These are phyloP conservation scores for Ogataea trehaloabstinens DNA, from an alignment of 805 yeast species.

Conservation along the genomic window DNA sequence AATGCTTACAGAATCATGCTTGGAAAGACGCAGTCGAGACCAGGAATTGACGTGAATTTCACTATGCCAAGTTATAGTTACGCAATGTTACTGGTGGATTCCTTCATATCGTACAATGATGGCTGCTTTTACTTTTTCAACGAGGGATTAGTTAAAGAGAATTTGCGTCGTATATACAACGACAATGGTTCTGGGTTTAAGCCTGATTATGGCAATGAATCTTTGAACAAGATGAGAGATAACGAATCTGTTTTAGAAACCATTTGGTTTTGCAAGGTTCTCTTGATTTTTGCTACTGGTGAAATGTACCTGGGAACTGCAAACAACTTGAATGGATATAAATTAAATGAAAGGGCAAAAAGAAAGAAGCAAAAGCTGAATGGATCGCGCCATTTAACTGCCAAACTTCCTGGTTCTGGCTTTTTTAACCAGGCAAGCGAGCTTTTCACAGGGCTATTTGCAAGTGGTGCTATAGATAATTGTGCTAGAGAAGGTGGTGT, in stretches of 20 bases:
- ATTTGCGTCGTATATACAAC: conserved; percentile 60
- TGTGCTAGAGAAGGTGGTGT: conserved; percentile 78
- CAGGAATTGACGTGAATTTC: conserved; percentile 67
- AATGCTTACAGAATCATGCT: conserved; percentile 70
- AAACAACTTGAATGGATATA: conserved; percentile 55
- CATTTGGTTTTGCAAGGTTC: conserved; percentile 76
- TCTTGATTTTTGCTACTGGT: conserved; percentile 73
- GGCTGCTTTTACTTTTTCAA: conserved; percentile 84
- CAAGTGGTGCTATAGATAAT: conserved; percentile 77
- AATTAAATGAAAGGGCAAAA: conserved; percentile 25
- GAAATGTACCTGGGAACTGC: conserved; percentile 82
- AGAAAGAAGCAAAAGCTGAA: conserved; percentile 20
- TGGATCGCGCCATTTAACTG: conserved; percentile 20
- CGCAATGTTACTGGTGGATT: conserved; percentile 71
- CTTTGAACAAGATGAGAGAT: conserved; percentile 28
- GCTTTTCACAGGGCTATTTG: conserved; percentile 70
- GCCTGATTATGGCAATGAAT: conserved; percentile 29
- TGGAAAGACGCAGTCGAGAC: conserved; percentile 65
- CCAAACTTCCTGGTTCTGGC: conserved; percentile 71
- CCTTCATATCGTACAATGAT: conserved; percentile 75
- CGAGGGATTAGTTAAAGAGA: conserved; percentile 73
- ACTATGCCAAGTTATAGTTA: conserved; percentile 74
- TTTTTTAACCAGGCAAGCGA: conserved; percentile 80
- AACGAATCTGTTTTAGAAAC: conserved; percentile 64
- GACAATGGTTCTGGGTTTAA: conserved; percentile 35